These are phyloP conservation scores for Gleditsia sinensis DNA, from an alignment of 306 rosid genomes.

Conservation along the genomic window DNA sequence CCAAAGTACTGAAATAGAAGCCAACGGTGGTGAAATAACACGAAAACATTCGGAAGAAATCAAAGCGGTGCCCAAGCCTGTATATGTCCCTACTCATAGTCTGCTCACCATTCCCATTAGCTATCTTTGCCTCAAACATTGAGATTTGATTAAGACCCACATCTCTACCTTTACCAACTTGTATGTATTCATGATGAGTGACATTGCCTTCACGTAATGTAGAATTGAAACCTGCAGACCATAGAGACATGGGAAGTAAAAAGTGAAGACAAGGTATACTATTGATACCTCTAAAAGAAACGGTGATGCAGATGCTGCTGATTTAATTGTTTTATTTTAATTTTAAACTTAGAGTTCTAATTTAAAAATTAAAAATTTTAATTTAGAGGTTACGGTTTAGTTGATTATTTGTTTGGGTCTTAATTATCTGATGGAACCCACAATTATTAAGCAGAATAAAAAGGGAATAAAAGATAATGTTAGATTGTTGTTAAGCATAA, in stretches of 20 bases:
- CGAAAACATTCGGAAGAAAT: slow-evolving; percentile 93
- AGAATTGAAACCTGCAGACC: slow-evolving; percentile 80
- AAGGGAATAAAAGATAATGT: no score
- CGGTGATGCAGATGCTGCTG: no score
- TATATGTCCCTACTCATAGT: slow-evolving; percentile 93
- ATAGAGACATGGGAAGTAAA: slow-evolving; percentile 3
- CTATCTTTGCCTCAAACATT: slow-evolving; percentile 95
- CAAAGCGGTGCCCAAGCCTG: slow-evolving; percentile 95
- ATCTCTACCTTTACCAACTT: slow-evolving; percentile 97
- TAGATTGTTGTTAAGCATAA: no score
- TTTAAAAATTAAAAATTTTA: no score
- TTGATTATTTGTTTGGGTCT: no score
- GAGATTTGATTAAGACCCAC: slow-evolving; percentile 98
- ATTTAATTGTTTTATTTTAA: no score
- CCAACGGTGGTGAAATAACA: slow-evolving; percentile 86
- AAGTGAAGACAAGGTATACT: neutral
- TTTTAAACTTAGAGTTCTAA: no score
- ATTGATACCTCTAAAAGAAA: slow-evolving; percentile 9
- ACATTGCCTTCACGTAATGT: slow-evolving; percentile 91
- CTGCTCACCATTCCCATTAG: slow-evolving; percentile 96
- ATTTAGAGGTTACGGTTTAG: no score
- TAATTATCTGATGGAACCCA: no score
- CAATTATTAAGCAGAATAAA: no score
- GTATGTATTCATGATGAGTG: slow-evolving; percentile 96
- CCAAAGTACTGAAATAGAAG: slow-evolving; percentile 95